Conservation (phyloP, 257 asterid genomes). For the Rehmannia glutinosa region DNA sequence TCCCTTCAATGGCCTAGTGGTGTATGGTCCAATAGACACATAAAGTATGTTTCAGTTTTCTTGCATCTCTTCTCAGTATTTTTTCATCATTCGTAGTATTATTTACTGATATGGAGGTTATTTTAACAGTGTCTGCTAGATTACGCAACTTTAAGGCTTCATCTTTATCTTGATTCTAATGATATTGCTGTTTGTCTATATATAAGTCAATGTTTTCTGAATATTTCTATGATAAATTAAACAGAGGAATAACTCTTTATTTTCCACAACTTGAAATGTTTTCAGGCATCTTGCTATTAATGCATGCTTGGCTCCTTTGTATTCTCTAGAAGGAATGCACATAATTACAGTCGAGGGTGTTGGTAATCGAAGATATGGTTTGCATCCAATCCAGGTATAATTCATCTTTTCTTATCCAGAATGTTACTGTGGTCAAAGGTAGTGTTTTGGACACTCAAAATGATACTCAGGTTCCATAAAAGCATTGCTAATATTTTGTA, state of each 20-base stretch:
- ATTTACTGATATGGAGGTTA: too few relatives aligned
- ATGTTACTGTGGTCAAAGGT: neutral
- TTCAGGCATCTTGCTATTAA: constrained; percentile 82
- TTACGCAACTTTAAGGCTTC: too few relatives aligned
- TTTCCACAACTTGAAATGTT: neutral
- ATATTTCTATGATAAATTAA: neutral
- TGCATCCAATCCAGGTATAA: constrained; percentile 93
- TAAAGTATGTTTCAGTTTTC: constrained; percentile 9
- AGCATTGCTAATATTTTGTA: neutral
- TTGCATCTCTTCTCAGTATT: neutral
- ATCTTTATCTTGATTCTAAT: too few relatives aligned
- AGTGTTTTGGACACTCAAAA: constrained; percentile 1
- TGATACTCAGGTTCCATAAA: constrained; percentile 4
- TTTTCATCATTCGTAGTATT: too few relatives aligned
- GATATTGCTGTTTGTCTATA: too few relatives aligned
- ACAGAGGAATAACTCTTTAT: neutral
- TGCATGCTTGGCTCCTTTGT: constrained; percentile 96
- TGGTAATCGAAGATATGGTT: constrained; percentile 71
- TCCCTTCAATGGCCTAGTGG: neutral
- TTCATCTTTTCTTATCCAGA: constrained; percentile 2
- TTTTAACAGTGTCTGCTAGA: too few relatives aligned
- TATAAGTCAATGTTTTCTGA: too few relatives aligned
- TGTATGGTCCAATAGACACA: neutral
- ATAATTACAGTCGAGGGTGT: constrained; percentile 92
- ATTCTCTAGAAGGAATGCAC: constrained; percentile 98